Conservation (phyloP, 75 land plant genomes). For the Cupressus sempervirens region DNA sequence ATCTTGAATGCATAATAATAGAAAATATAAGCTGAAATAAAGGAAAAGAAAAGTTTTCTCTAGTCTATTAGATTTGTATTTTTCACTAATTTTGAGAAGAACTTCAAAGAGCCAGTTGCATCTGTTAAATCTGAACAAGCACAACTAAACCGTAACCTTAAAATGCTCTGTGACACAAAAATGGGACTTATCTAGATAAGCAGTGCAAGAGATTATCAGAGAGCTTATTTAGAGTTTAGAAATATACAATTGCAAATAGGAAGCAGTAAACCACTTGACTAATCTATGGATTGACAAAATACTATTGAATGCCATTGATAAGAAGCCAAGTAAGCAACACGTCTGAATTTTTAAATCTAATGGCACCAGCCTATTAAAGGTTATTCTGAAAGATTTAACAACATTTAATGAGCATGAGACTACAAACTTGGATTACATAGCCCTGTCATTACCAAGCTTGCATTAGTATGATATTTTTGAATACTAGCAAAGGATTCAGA, state of each 20-base stretch:
- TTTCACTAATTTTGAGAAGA: background rate
- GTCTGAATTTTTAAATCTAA: background rate
- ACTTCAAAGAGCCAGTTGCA: background rate
- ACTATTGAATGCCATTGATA: background rate
- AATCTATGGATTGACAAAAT: background rate
- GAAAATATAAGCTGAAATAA: background rate
- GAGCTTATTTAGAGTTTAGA: background rate
- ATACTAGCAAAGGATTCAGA: background rate
- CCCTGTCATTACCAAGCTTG: background rate
- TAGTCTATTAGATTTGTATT: background rate
- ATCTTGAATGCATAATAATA: conserved; percentile 36
- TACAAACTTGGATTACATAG: background rate
- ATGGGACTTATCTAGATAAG: background rate
- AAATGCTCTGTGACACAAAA: background rate
- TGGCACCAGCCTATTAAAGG: background rate
- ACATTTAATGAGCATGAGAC: background rate
- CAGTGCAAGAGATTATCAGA: background rate
- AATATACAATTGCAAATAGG: background rate
- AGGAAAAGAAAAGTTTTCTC: background rate
- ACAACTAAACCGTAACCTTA: background rate
- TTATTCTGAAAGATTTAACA: background rate
- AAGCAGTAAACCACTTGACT: background rate
- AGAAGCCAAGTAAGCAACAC: background rate
- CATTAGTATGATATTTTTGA: background rate
- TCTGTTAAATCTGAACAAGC: background rate